Base-by-base conservation (phyloP, 2,329 filamentous ascomycete genomes). In the Stenocarpella maydis region DNA sequence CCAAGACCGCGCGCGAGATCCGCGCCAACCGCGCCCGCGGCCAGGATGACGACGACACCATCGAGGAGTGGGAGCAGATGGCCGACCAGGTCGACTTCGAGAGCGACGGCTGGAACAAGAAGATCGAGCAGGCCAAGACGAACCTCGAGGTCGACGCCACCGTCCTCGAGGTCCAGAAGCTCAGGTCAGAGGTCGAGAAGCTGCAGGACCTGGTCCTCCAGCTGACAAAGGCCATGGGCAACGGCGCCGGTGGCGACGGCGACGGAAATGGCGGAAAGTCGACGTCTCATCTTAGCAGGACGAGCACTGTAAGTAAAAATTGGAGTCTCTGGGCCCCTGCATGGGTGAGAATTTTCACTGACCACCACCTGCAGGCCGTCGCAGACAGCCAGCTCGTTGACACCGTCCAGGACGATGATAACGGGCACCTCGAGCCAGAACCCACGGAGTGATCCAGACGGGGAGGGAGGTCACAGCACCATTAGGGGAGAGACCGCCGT, bases 1-100 rank as follows among this genome's bases (percentile, higher is more conserved):
- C 86, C 15, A 84, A 85, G 15, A 86, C 86, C 8, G 93, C 93
- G 0, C 83, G 84, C 43, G 84, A 83, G 3, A 93, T 98, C 52
- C 86, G 85, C 28, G 85, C 83, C 67, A 98, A 98, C 78, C 86
- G 96, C 1, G 87, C 86, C 19, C 83, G 92, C 19, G 94, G 95
- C 47, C 95, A 98, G 74, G 91, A 91, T 3, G 96, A 99, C 73
- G 96, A 99, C 74, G 94, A 98, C 73, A 89, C 89, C 0, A 82
- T 92, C 10, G 92, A 98, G 77, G 95, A 98, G 78, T 99, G 96
- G 96, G 96, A 99, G 81, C 92, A 97, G 78, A 84, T 95, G 77
- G 81, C 85, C 10, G 84, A 84, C 8, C 87, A 92, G 65, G 78
- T 95, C 24, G 92, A 97, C 77, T 92, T 97, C 75, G 93, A 97